These are phyloP conservation scores for Hansenula sp. DNA, from an alignment of 1,139 yeast species.

Conservation along the genomic window DNA sequence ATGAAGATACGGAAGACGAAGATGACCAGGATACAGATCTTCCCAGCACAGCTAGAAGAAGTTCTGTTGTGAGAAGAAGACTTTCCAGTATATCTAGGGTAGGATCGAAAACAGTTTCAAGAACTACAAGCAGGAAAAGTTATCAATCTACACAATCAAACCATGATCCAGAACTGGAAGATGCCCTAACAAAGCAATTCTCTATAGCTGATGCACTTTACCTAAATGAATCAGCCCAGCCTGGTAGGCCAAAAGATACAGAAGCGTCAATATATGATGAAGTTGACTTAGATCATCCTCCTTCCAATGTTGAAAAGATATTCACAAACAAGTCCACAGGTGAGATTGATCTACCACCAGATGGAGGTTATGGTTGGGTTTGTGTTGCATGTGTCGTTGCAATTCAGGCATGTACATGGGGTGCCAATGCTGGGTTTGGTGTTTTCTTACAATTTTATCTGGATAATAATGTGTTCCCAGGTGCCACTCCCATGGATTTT, in stretches of 20 bases:
- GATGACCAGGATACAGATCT: too few relatives aligned
- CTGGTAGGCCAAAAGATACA: not conserved
- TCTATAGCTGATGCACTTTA: not conserved
- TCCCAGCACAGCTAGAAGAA: not conserved
- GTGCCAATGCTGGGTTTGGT: conserved; percentile 67
- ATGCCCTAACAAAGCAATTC: not conserved
- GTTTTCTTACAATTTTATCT: conserved; percentile 60
- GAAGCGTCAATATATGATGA: not conserved
- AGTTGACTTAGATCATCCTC: not conserved
- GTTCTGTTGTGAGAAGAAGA: not conserved
- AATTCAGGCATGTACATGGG: conserved; percentile 67
- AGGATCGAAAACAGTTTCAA: too few relatives aligned
- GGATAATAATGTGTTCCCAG: conserved; percentile 43
- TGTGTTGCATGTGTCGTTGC: conserved; percentile 51
- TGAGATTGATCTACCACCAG: conserved; percentile 46
- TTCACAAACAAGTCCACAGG: conserved; percentile 27
- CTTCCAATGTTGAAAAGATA: conserved; percentile 21
- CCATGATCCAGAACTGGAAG: not conserved
- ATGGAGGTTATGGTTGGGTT: conserved; percentile 72
- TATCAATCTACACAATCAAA: not conserved
- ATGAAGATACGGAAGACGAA: too few relatives aligned
- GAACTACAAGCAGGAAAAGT: not conserved
- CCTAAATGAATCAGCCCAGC: not conserved
- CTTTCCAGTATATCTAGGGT: not conserved
- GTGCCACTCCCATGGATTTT: conserved; percentile 55